These are phyloP conservation scores for Metschnikowia dekortorum DNA, from an alignment of 805 yeast genomes.

Conservation along the genomic window DNA sequence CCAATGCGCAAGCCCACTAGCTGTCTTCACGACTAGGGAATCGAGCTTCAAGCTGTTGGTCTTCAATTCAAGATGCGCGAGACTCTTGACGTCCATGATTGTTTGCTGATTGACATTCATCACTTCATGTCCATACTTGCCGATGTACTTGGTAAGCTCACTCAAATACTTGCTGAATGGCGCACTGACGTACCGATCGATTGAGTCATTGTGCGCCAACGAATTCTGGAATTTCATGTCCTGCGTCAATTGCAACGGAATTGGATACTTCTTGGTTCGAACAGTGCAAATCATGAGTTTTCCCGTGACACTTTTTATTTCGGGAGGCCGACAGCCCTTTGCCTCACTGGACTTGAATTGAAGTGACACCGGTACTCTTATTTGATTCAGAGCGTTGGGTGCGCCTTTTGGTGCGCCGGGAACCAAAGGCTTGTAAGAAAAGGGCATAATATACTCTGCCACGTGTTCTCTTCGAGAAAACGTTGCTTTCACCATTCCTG, in stretches of 20 bases:
- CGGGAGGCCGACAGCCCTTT: slow-evolving; percentile 12
- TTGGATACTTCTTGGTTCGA: slow-evolving; percentile 28
- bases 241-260: slow-evolving; percentile 15
- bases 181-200: slow-evolving; percentile 19
- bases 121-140: slow-evolving; percentile 16
- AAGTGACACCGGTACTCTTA: slow-evolving; percentile 5
- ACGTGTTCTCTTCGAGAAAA: slow-evolving; percentile 15
- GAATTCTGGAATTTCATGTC: slow-evolving; percentile 14
- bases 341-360: slow-evolving; percentile 7
- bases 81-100: slow-evolving; percentile 25
- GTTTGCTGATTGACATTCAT: slow-evolving; percentile 17
- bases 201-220: slow-evolving; percentile 14
- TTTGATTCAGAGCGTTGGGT: background rate
- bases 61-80: slow-evolving; percentile 23
- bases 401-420: background rate
- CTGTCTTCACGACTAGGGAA: slow-evolving; percentile 4
- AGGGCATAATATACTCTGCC: slow-evolving; percentile 13
- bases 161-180: slow-evolving; percentile 20
- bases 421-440: slow-evolving; percentile 2
- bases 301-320: slow-evolving; percentile 12
- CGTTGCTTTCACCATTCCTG: slow-evolving; percentile 20
- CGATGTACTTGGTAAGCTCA: slow-evolving; percentile 15
- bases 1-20: slow-evolving; percentile 14
- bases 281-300: slow-evolving; percentile 17
- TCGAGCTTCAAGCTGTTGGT: slow-evolving; percentile 18